These are phyloP conservation scores for Phytophthora syringae DNA, from an alignment of 352 stramenopile genomes.

Conservation along the genomic window DNA sequence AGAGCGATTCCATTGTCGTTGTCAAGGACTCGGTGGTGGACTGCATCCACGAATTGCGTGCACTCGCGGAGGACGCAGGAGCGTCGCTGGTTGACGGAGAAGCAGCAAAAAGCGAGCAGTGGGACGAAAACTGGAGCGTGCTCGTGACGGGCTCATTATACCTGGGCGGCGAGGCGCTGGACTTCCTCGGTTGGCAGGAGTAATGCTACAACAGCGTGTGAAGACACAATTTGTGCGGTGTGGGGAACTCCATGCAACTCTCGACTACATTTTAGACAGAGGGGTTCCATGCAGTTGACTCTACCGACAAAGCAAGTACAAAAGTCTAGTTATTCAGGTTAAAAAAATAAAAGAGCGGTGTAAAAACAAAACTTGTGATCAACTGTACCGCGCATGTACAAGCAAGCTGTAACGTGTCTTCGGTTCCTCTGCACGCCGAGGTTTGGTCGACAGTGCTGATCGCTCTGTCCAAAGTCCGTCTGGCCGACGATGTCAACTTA, in stretches of 20 bases:
- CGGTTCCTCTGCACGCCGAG: too few relatives aligned
- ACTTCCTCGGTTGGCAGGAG: constrained; percentile 71
- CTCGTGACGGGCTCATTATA: constrained; percentile 84
- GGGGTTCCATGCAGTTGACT: constrained; percentile 40
- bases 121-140: constrained; percentile 58
- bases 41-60: constrained; percentile 62
- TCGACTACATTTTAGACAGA: constrained; percentile 9
- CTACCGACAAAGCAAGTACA: constrained; percentile 1
- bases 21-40: constrained; percentile 69
- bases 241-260: constrained; percentile 39
- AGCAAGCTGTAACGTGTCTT: too few relatives aligned
- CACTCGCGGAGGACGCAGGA: constrained; percentile 27
- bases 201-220: constrained; percentile 27
- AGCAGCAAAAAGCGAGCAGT: constrained; percentile 7
- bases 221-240: background rate
- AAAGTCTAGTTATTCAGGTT: background rate
- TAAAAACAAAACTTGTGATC: too few relatives aligned
- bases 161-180: constrained; percentile 68
- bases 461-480: too few relatives aligned
- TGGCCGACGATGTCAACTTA: too few relatives aligned
- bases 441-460: too few relatives aligned
- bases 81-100: constrained; percentile 20
- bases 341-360: constrained; percentile 3
- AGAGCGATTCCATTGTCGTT: constrained; percentile 32
- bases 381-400: too few relatives aligned